phyloP scores from a whole-genome alignment of 306 rosid species.

The Cicer pinnatifidum region DNA sequence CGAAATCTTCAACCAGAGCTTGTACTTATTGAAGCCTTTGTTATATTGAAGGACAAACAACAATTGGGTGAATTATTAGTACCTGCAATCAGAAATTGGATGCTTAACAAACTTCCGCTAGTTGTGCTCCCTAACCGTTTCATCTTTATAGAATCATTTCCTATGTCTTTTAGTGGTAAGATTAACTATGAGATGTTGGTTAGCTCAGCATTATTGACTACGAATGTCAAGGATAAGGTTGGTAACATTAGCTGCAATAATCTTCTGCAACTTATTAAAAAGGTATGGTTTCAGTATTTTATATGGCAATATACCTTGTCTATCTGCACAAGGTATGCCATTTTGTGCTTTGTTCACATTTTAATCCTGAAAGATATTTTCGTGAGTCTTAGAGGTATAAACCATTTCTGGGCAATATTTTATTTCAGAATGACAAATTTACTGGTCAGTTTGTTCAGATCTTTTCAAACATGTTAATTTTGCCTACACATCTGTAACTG shows the following conservation, averaged over 20 bases:
- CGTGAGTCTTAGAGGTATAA: not conserved
- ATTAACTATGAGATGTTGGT: constrained; percentile 69
- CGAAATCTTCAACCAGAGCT: constrained; percentile 54
- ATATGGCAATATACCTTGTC: constrained; percentile 27
- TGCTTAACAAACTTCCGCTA: constrained; percentile 66
- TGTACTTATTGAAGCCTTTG: constrained; percentile 62
- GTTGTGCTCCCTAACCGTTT: constrained; percentile 65
- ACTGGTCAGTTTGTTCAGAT: not conserved
- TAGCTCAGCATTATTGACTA: constrained; percentile 47
- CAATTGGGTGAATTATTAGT: constrained; percentile 51
- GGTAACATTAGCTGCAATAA: constrained; percentile 48
- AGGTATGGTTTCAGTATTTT: constrained; percentile 53
- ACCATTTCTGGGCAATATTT: not conserved
- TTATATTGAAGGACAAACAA: constrained; percentile 61
- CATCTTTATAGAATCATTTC: constrained; percentile 66
- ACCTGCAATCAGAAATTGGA: constrained; percentile 72
- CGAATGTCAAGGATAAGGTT: constrained; percentile 48
- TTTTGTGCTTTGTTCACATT: constrained; percentile 3
- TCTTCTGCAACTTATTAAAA: constrained; percentile 66
- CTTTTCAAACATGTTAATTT: not conserved
- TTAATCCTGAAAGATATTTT: not conserved
- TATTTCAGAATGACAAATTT: not conserved
- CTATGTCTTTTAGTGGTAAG: constrained; percentile 75
- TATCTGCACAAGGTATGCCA: not conserved
- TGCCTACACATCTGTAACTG: not conserved